A percentile compares a stretch with the other conserved stretches of the same genome.
Conservation (phyloP, 495 filamentous ascomycete species). For the Neurospora sp. region DNA sequence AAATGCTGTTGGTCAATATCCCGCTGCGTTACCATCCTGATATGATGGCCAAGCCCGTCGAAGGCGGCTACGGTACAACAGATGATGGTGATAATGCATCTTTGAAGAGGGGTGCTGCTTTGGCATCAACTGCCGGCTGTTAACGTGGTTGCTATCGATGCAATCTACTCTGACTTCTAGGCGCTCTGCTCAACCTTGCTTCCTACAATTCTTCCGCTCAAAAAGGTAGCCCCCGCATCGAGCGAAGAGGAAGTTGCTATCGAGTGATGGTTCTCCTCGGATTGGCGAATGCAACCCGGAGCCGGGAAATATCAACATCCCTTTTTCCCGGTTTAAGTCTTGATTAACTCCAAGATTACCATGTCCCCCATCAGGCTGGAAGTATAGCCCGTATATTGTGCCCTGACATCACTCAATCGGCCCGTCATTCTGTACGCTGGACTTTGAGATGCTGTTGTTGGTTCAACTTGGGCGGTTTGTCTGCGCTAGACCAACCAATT, state of each 20-base stretch:
- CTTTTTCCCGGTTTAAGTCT: not conserved
- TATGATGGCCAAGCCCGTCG: not conserved
- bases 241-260: not conserved
- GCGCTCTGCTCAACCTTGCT: not conserved
- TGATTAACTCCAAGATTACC: not conserved
- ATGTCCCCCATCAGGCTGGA: not conserved
- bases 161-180: slow-evolving; percentile 1
- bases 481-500: not conserved
- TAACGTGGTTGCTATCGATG: not conserved
- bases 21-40: not conserved
- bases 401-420: not conserved
- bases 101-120: not conserved
- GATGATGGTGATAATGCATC: not conserved
- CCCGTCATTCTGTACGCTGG: not conserved
- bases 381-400: not conserved
- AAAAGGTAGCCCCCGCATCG: not conserved
- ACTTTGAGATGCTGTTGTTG: not conserved
- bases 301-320: not conserved
- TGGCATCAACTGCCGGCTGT: slow-evolving; percentile 1
- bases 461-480: not conserved
- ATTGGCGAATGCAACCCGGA: not conserved
- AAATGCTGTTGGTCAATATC: not conserved
- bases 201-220: not conserved
- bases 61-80: not conserved
- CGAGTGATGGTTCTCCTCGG: not conserved